These are phyloP conservation scores for Pythium inflatum DNA, from an alignment of 352 stramenopile species.

Conservation along the genomic window DNA sequence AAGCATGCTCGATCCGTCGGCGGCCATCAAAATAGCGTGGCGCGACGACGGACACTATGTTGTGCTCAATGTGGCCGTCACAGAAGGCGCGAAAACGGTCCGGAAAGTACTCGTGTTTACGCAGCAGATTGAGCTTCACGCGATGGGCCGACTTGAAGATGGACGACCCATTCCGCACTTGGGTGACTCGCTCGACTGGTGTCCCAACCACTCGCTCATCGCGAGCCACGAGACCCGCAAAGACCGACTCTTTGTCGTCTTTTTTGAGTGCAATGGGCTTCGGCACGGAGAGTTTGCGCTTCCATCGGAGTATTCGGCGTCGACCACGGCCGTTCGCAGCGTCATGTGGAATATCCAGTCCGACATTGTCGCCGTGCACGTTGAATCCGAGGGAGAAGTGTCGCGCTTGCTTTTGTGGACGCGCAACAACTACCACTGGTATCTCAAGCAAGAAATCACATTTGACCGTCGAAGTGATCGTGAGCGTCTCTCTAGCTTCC, in stretches of 20 bases:
- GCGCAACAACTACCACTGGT: slow-evolving; percentile 86
- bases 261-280: slow-evolving; percentile 86
- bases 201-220: slow-evolving; percentile 76
- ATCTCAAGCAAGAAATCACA: slow-evolving; percentile 72
- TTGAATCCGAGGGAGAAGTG: slow-evolving; percentile 16
- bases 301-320: slow-evolving; percentile 40
- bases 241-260: slow-evolving; percentile 64
- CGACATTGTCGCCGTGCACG: slow-evolving; percentile 67
- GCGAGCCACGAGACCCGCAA: slow-evolving; percentile 63
- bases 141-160: slow-evolving; percentile 73
- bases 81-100: slow-evolving; percentile 7
- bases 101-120: slow-evolving; percentile 67
- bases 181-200: slow-evolving; percentile 59
- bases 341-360: slow-evolving; percentile 71
- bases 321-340: slow-evolving; percentile 35
- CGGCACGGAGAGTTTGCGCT: slow-evolving; percentile 80
- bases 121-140: slow-evolving; percentile 59
- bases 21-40: slow-evolving; percentile 54
- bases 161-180: slow-evolving; percentile 55
- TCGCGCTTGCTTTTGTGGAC: slow-evolving; percentile 71
- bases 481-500: slow-evolving; percentile 37
- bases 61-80: slow-evolving; percentile 49
- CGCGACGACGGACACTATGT: slow-evolving; percentile 76
- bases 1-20: slow-evolving; percentile 17
- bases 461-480: slow-evolving; percentile 21